Evolutionary conservation across 768 basidiomycete species (phyloP).

Genomic region (Clavaria fumosa): DNA sequence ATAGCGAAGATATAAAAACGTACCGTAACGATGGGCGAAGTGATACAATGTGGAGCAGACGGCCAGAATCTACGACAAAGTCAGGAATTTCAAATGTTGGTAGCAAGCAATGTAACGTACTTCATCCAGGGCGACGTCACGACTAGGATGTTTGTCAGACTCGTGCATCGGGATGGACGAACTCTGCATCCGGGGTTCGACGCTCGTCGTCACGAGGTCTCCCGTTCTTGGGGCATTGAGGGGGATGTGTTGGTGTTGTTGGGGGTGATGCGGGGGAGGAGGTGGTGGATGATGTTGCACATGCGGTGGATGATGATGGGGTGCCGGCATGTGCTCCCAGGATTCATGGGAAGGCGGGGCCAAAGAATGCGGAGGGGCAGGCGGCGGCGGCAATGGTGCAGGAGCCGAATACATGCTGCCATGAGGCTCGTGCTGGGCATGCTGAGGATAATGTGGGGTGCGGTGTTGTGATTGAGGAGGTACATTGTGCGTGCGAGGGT

Average conservation of each 20-base stretch:
- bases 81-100: not conserved
- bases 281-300: slow-evolving; percentile 13
- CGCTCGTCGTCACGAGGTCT: slow-evolving; percentile 25
- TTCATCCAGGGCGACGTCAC: slow-evolving; percentile 28
- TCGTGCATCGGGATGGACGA: slow-evolving; percentile 18
- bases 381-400: slow-evolving; percentile 16
- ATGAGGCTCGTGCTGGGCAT: slow-evolving; percentile 14
- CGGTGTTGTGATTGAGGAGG: slow-evolving; percentile 7
- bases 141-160: slow-evolving; percentile 22
- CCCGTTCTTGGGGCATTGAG: slow-evolving; percentile 25
- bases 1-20: slow-evolving; percentile 3
- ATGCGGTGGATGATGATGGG: slow-evolving; percentile 15
- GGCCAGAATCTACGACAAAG: slow-evolving; percentile 3
- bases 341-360: slow-evolving; percentile 25
- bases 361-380: slow-evolving; percentile 29
- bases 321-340: slow-evolving; percentile 17
- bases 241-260: slow-evolving; percentile 12
- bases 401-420: not conserved
- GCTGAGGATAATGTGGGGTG: slow-evolving; percentile 19
- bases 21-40: slow-evolving; percentile 59
- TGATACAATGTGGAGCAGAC: slow-evolving; percentile 39
- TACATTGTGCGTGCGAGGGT: slow-evolving; percentile 14
- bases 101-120: slow-evolving; percentile 16
- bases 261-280: slow-evolving; percentile 12
- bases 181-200: slow-evolving; percentile 23